Evolutionary conservation across 2,329 filamentous ascomycete genomes (phyloP).

Genomic region (Aspergillus glaucus): DNA sequence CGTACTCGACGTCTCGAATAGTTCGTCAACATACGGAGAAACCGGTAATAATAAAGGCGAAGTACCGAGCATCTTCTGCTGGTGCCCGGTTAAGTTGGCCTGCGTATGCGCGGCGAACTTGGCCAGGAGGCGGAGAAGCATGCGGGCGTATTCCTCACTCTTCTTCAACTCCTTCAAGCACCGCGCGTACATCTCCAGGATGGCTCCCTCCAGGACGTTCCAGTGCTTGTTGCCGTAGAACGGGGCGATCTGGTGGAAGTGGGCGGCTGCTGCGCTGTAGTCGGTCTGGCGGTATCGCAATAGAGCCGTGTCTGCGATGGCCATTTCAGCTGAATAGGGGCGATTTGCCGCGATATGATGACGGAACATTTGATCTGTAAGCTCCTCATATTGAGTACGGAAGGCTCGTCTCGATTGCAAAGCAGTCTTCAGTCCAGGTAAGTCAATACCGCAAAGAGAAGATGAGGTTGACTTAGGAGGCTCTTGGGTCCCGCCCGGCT

Average conservation of each 20-base stretch:
- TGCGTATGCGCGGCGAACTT: constrained; percentile 31
- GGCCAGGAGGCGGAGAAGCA: constrained; percentile 60
- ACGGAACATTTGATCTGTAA: constrained; percentile 79
- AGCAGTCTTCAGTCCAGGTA: constrained; percentile 54
- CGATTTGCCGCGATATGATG: constrained; percentile 78
- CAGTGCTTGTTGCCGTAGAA: constrained; percentile 75
- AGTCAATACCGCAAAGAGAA: constrained; percentile 44
- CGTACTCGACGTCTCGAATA: constrained; percentile 44
- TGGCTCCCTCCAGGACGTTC: constrained; percentile 71
- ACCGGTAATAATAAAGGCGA: constrained; percentile 26
- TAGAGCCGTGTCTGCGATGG: constrained; percentile 77
- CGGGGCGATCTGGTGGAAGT: constrained; percentile 70
- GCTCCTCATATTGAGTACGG: constrained; percentile 61
- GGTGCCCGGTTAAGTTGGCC: constrained; percentile 20
- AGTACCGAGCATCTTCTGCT: constrained; percentile 25
- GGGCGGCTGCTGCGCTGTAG: constrained; percentile 64
- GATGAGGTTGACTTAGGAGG: constrained; percentile 15
- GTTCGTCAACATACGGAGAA: constrained; percentile 32
- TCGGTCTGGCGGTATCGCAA: constrained; percentile 73
- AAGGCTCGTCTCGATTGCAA: constrained; percentile 59
- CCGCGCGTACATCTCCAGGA: constrained; percentile 77
- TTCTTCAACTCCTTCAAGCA: constrained; percentile 73
- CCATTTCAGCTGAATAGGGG: constrained; percentile 67
- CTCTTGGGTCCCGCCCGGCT: constrained; percentile 9
- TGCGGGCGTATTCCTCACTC: constrained; percentile 71